Evolutionary conservation across 2,329 filamentous ascomycete genomes (phyloP), one percentile per base, ranked within the genome.

Genomic region (Paraphoma chrysanthemicola): DNA sequence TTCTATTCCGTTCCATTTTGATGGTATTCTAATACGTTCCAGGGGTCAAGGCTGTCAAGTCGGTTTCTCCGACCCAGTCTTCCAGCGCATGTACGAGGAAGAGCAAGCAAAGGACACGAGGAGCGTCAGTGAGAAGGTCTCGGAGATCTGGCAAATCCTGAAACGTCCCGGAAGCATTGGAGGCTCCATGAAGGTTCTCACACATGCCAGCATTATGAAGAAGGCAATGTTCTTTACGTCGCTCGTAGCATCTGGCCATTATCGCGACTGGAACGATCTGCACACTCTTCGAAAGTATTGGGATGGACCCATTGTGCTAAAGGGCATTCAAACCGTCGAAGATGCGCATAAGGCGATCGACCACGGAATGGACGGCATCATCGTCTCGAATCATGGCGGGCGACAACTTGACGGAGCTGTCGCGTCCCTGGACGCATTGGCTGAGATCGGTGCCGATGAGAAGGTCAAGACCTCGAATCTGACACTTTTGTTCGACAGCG

Each of bases 341-440:
- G 75, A 78, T 56, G 75, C 75, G 0, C 69, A 73, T 43, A 59
- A 58, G 12, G 74, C 75, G 6, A 71, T 77, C 12, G 66, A 73
- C 2, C 54, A 71, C 41, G 73, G 73, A 4, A 72, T 76, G 62
- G 69, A 76, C 44, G 75, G 75, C 8, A 77, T 78, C 46, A 57
- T 78, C 10, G 74, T 78, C 2, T 74, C 71, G 11, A 77, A 78
- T 44, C 75, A 78, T 53, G 75, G 74, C 6, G 75, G 75, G 3
- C 57, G 75, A 38, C 75, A 78, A 53, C 63, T 76, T 1, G 69
- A 77, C 51, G 75, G 75, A 1, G 75, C 71, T 0, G 71, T 76
- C 31, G 61, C 64, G 0, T 72, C 67, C 28, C 58, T 78, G 0
- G 74, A 77, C 56, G 74, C 72, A 1, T 60, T 78, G 14, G 69